Conservation (phyloP, 768 basidiomycete species). For the Hydnomerulius pinastri region DNA sequence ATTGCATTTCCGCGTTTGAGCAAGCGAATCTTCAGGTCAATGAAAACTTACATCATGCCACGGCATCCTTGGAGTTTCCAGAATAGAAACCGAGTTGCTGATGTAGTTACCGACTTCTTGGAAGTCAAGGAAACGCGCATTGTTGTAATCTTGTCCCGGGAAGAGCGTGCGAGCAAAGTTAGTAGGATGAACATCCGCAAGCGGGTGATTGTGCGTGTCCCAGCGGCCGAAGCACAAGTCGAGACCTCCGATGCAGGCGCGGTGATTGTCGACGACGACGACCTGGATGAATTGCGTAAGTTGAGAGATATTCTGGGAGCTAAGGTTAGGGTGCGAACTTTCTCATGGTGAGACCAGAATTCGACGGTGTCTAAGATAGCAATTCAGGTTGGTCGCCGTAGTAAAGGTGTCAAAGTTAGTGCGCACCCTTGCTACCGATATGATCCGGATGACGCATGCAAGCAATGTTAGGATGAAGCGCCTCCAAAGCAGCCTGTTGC, state of each 20-base stretch:
- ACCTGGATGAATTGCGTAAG: conserved; percentile 37
- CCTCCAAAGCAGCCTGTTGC: conserved; percentile 68
- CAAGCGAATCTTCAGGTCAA: not conserved
- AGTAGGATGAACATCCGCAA: conserved; percentile 91
- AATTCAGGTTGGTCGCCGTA: not conserved
- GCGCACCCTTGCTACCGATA: conserved; percentile 70
- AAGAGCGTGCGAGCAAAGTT: conserved; percentile 81
- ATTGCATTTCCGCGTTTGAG: not conserved
- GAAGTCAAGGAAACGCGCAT: conserved; percentile 85
- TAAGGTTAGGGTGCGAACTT: conserved; percentile 37
- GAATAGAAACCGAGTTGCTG: conserved; percentile 64
- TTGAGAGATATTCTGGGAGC: not conserved
- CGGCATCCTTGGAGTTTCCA: conserved; percentile 80
- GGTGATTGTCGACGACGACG: conserved; percentile 85
- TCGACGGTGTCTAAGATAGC: conserved; percentile 63
- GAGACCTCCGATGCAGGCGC: conserved; percentile 88
- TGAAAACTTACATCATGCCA: conserved; percentile 84
- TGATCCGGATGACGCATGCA: conserved; percentile 92
- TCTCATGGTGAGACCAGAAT: conserved; percentile 94
- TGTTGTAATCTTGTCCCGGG: conserved; percentile 94
- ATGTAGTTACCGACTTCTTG: conserved; percentile 78
- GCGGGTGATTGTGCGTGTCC: conserved; percentile 89
- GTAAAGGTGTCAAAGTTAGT: too few species aligned
- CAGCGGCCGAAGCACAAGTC: conserved; percentile 97
- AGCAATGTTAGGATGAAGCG: conserved; percentile 82